Conservation (phyloP, 140 eudicot species). For the Bidens hawaiensis region DNA sequence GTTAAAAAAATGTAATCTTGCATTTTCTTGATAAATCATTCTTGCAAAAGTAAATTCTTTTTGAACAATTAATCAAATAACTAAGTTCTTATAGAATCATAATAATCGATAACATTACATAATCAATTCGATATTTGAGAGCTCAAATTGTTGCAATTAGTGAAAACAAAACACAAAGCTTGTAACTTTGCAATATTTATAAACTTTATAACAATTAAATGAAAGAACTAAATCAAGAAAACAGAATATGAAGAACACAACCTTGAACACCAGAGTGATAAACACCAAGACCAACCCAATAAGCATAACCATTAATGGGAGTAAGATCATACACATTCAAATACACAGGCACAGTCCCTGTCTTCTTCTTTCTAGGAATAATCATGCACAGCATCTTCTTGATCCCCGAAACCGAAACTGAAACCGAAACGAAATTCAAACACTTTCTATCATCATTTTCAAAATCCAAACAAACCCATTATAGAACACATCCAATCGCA, state of each 20-base stretch:
- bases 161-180: not conserved
- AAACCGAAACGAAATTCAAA: not conserved
- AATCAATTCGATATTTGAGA: not conserved
- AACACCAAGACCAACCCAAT: constrained; percentile 85
- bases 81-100: not conserved
- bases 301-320: constrained; percentile 80
- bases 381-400: constrained; percentile 53
- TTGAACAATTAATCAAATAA: not conserved
- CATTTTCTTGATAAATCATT: not conserved
- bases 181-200: not conserved
- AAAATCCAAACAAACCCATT: constrained; percentile 20
- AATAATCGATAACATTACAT: not conserved
- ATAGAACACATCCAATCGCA: constrained; percentile 5
- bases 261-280: constrained; percentile 91
- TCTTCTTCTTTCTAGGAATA: constrained; percentile 49
- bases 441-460: constrained; percentile 8
- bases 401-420: not conserved
- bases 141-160: not conserved
- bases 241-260: no score
- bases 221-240: not conserved
- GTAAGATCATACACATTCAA: constrained; percentile 81
- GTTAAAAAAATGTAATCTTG: not conserved
- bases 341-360: constrained; percentile 67
- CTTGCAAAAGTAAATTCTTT: not conserved
- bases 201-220: not conserved